Evolutionary conservation across 495 filamentous ascomycete species (phyloP), one percentile per base, ranked within the genome.

Genomic region (Podospora conica): DNA sequence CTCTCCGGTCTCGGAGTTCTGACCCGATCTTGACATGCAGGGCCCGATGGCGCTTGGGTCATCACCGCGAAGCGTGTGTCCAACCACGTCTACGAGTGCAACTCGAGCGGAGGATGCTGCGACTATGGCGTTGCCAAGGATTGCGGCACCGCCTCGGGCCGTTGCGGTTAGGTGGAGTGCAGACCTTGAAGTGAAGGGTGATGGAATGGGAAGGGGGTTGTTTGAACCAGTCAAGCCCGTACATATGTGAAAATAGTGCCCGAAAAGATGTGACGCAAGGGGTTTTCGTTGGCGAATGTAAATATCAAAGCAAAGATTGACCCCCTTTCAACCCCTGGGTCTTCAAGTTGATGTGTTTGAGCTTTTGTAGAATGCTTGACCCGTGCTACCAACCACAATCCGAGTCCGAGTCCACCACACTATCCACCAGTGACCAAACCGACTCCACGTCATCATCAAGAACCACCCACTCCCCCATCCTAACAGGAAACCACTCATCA

Each of bases 91-190:
- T 58, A 58, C 15, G 56, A 58, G 22, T 58, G 56, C 56, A 58
- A 58, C 24, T 7, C 15, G 12, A 28, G 7, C 12, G 56, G 56
- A 28, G 22, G 22, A 6, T 58, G 56, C 56, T 58, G 56, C 56
- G 56, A 58, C 56, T 58, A 58, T 58, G 56, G 56, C 15, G 25
- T 18, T 28, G 56, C 56, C 56, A 58, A 58, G 56, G 56, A 58
- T 23, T 58, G 56, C 24, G 56, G 24, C 8, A 58, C 25, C 15
- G 0, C 18, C 22, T 18, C 18, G 6, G 56, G 56, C 11, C 56
- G 56, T 11, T 58, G 56, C 24, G 56, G 56, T 58, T 48, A 48
- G 40, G 5, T 0, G 6, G 40, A n/a, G 33, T n/a, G n/a, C n/a
- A 33, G 12, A 15, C 12, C n/a, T n/a, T n/a, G 29, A 48, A 31